Conservation (phyloP, 1,139 yeast species). For the Suhomyces ambrosiae region DNA sequence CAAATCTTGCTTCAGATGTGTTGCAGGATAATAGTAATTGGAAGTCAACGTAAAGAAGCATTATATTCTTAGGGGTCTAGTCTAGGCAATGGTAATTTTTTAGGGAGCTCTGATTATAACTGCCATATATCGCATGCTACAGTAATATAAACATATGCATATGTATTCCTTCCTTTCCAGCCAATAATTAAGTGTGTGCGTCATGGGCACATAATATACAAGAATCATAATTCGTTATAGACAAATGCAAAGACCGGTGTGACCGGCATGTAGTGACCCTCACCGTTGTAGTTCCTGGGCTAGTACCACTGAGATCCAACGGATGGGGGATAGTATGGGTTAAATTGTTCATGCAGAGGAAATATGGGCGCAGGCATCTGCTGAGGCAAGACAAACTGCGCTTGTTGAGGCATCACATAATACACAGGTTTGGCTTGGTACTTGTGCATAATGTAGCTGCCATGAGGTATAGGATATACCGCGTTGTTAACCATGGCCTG, state of each 20-base stretch:
- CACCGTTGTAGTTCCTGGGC: too few species aligned
- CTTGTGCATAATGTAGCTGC: constrained; percentile 2
- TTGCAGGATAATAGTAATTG: too few species aligned
- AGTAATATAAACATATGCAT: not conserved
- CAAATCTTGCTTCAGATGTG: constrained; percentile 2
- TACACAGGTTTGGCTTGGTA: constrained; percentile 6
- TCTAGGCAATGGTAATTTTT: too few species aligned
- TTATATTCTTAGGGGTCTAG: not conserved
- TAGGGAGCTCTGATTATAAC: too few species aligned
- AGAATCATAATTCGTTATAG: constrained; percentile 6
- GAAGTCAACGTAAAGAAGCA: too few species aligned
- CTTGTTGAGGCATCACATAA: constrained; percentile 9
- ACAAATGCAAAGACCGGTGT: constrained; percentile 2
- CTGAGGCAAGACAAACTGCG: constrained; percentile 8
- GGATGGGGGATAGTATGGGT: constrained; percentile 4
- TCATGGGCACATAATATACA: constrained; percentile 9
- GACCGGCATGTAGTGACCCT: too few species aligned
- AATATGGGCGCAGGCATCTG: constrained; percentile 1
- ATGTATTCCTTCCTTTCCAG: constrained; percentile 3
- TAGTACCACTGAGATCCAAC: constrained; percentile 3
- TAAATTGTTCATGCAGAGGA: constrained; percentile 7
- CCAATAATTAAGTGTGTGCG: constrained; percentile 10
- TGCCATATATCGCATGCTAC: not conserved
- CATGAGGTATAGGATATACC: not conserved
- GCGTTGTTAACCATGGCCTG: constrained; percentile 12